Evolutionary conservation across 2,329 filamentous ascomycete species (phyloP), one percentile per base, ranked within the genome.

Genomic region (Shiraia bambusicola): DNA sequence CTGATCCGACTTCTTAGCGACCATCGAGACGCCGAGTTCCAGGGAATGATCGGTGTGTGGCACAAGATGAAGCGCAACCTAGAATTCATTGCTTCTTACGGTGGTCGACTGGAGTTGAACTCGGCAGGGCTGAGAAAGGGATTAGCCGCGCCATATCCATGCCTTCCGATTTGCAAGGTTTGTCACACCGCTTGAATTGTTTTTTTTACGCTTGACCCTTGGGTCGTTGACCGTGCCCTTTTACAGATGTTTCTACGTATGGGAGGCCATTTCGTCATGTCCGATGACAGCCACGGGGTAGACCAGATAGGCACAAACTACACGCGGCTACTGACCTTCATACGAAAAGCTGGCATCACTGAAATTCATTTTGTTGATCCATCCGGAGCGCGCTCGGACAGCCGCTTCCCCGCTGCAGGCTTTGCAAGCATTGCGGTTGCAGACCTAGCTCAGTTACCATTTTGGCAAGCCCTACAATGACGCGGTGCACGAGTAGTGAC

Each of bases 271-370:
- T 95, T 97, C 69, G 94, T 89, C 38, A 78, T 98, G 56, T 95
- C 88, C 6, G 93, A 98, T 67, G 93, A 98, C 70, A 95, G 90
- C 66, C 93, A 98, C 72, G 88, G 88, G 28, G 79, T 89, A 44
- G 86, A 80, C 2, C 92, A 98, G 64, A 79, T 98, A 4, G 89
- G 84, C n/a, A 84, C 88, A 36, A 92, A 95, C 64, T 97, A 93
- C 71, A 63, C 67, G 32, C 80, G 79, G 28, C 82, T 87, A 4
- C 70, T 94, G 43, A 75, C 80, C 1, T 95, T 87, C 65, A 72
- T 95, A 41, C 77, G 82, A 50, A 76, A 73, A 45, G 71, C 88
- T 10, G 84, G 83, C 4, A 81, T 92, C 17, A 61, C 71, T 24
- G 74, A 82, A 43, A 72, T 93, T 24, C 61, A 66, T 52, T 71